Evolutionary conservation across 2,329 filamentous ascomycete species (phyloP).

Genomic region (Stachybotrys echinatus): DNA sequence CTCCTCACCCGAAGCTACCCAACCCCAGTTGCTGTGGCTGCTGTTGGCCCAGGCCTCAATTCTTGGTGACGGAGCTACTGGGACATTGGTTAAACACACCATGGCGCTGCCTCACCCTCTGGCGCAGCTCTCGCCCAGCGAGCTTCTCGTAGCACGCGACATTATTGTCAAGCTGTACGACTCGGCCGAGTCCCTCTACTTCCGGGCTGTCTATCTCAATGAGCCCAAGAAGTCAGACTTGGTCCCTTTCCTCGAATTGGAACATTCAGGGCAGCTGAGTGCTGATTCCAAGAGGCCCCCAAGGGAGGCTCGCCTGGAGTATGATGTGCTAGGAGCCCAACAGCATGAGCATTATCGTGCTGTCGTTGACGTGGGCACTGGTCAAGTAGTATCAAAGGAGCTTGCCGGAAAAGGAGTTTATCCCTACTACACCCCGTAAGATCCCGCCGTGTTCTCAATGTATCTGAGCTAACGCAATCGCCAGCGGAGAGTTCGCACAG

Average conservation of each 20-base stretch:
- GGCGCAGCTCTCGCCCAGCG: slow-evolving; percentile 41
- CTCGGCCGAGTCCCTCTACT: slow-evolving; percentile 20
- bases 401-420: slow-evolving; percentile 21
- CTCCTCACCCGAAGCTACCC: too few species aligned
- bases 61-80: too few species aligned
- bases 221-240: slow-evolving; percentile 57
- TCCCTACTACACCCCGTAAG: slow-evolving; percentile 29
- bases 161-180: slow-evolving; percentile 28
- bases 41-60: too few species aligned
- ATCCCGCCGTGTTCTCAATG: not conserved
- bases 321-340: slow-evolving; percentile 31
- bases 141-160: slow-evolving; percentile 43
- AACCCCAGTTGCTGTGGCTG: too few species aligned
- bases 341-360: slow-evolving; percentile 27
- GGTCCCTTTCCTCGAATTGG: slow-evolving; percentile 55
- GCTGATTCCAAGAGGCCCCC: slow-evolving; percentile 36
- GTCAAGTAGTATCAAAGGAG: slow-evolving; percentile 20
- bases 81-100: too few species aligned
- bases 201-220: slow-evolving; percentile 58
- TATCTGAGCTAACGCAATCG: not conserved
- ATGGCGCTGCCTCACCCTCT: slow-evolving; percentile 35
- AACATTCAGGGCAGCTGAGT: slow-evolving; percentile 46
- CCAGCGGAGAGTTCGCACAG: slow-evolving; percentile 31
- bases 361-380: slow-evolving; percentile 30
- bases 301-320: slow-evolving; percentile 40